A percentile compares a stretch with the other conserved stretches of the same genome.
Evolutionary conservation across 169 alveolate species (phyloP).

Genomic region (Plasmodium relictum): DNA sequence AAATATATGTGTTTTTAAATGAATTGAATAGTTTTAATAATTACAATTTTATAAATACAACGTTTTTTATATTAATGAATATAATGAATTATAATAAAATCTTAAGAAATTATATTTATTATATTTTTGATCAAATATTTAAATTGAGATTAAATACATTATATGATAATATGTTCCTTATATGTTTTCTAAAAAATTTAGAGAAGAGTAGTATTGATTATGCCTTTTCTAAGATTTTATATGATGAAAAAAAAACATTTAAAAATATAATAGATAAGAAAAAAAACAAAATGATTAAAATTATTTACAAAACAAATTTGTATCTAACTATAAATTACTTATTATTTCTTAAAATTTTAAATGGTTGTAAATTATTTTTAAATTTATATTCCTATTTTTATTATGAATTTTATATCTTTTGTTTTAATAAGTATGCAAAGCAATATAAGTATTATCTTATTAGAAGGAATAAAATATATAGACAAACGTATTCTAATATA

Average conservation of each 20-base stretch:
- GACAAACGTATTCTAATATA: not conserved
- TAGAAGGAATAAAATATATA: not conserved
- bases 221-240: conserved; percentile 56
- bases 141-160: conserved; percentile 24
- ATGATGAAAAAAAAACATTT: conserved; percentile 26
- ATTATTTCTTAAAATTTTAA: conserved; percentile 53
- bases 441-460: not conserved
- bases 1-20: conserved; percentile 13
- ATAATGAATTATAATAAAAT: conserved; percentile 71
- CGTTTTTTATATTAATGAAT: conserved; percentile 37
- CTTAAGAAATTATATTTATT: conserved; percentile 56
- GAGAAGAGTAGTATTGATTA: conserved; percentile 72
- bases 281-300: conserved; percentile 39
- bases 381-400: conserved; percentile 50
- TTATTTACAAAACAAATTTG: conserved; percentile 55
- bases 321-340: conserved; percentile 61
- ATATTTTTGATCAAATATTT: conserved; percentile 52
- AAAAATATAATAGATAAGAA: conserved; percentile 43
- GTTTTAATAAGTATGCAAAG: conserved; percentile 42
- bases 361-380: conserved; percentile 49
- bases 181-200: conserved; percentile 54
- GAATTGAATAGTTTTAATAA: conserved; percentile 34
- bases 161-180: conserved; percentile 14
- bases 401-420: conserved; percentile 70
- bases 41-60: conserved; percentile 23